These are phyloP conservation scores for Pythium aphanidermatum DNA, from an alignment of 352 stramenopile species.

Conservation along the genomic window DNA sequence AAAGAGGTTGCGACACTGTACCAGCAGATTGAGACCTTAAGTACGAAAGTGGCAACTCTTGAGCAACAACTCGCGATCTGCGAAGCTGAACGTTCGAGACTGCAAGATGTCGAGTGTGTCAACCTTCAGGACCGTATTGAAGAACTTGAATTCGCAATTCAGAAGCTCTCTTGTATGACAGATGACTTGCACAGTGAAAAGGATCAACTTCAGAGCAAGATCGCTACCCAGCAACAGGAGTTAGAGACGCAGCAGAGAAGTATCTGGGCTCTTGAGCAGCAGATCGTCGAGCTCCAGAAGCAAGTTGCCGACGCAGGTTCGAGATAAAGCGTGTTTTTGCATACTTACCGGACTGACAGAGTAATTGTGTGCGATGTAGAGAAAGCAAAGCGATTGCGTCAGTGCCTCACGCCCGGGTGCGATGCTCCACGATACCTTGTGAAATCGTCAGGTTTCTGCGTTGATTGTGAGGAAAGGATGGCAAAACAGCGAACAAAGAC, in stretches of 20 bases:
- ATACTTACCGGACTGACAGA: neutral
- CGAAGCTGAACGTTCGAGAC: neutral
- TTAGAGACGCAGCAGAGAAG: constrained; percentile 3
- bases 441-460: constrained; percentile 51
- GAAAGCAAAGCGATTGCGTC: constrained; percentile 31
- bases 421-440: constrained; percentile 63
- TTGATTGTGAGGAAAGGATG: constrained; percentile 46
- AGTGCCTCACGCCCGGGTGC: constrained; percentile 62
- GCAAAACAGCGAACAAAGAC: constrained; percentile 4
- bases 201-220: too few relatives aligned
- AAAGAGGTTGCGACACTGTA: constrained; percentile 27
- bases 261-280: constrained; percentile 24
- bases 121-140: too few relatives aligned
- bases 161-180: too few relatives aligned
- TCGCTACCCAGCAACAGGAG: too few relatives aligned
- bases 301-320: constrained; percentile 29
- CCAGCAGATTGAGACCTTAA: neutral
- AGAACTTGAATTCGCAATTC: too few relatives aligned
- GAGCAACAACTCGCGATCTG: neutral
- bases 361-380: constrained; percentile 34
- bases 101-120: constrained; percentile 5
- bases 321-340: too few relatives aligned
- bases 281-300: constrained; percentile 36
- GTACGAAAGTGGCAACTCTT: neutral
- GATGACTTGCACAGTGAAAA: too few relatives aligned